These are phyloP conservation scores for Aspergillus thermomutatus DNA, from an alignment of 2,329 filamentous ascomycete genomes.

Conservation along the genomic window DNA sequence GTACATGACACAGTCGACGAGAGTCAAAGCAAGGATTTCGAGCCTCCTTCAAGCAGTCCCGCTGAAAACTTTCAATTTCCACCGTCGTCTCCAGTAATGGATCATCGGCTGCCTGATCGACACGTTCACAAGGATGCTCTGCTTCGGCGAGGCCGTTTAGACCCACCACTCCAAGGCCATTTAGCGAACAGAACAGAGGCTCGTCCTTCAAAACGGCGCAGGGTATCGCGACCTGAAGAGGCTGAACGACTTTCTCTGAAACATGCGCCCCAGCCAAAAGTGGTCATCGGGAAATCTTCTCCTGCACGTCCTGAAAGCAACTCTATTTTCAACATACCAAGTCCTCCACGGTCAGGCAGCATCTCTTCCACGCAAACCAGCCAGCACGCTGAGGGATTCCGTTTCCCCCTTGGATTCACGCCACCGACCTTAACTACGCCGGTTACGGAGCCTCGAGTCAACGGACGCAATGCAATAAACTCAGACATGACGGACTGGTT, in stretches of 20 bases:
- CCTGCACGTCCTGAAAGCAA: conserved; percentile 3
- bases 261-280: conserved; percentile 15
- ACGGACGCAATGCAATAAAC: conserved; percentile 16
- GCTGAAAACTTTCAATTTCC: conserved; percentile 28
- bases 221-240: conserved; percentile 23
- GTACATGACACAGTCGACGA: conserved; percentile 20
- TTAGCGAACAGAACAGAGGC: conserved; percentile 4
- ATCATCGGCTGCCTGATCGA: conserved; percentile 1
- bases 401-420: conserved; percentile 35
- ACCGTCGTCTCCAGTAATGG: conserved; percentile 23
- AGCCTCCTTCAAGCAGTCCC: conserved; percentile 31
- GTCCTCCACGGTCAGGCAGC: conserved; percentile 39
- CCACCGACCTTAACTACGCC: conserved; percentile 26
- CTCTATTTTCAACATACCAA: conserved; percentile 34
- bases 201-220: conserved; percentile 35
- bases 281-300: conserved; percentile 24
- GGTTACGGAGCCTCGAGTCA: conserved; percentile 19
- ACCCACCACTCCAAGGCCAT: conserved; percentile 1
- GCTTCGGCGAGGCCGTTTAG: background rate
- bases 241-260: conserved; percentile 7
- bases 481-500: conserved; percentile 11
- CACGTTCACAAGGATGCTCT: background rate
- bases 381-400: conserved; percentile 28
- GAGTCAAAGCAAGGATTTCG: conserved; percentile 31
- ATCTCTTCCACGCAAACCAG: conserved; percentile 23